Conservation (phyloP, 1,284 basidiomycete species). For the Tilletia setariae region DNA sequence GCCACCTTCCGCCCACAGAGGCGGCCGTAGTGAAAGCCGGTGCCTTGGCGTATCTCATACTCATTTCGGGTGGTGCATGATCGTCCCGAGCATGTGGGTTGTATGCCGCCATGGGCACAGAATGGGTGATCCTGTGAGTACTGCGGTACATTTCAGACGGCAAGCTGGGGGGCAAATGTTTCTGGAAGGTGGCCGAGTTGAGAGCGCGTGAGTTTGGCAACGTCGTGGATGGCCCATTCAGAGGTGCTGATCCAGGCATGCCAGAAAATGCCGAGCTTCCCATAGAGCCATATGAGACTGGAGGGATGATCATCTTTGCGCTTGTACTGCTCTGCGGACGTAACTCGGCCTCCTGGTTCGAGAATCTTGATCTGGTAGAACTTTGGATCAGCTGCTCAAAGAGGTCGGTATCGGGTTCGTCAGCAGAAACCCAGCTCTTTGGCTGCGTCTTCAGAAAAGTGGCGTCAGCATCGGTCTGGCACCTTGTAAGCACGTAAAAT, state of each 20-base stretch:
- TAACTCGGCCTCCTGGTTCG: slow-evolving; percentile 6
- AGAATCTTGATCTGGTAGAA: neutral
- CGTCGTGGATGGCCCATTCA: neutral
- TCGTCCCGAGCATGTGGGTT: too few relatives aligned
- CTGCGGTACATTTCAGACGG: too few relatives aligned
- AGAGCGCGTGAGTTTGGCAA: too few relatives aligned
- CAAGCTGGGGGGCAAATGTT: too few relatives aligned
- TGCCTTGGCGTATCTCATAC: too few relatives aligned
- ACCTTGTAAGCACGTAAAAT: neutral
- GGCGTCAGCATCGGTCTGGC: neutral
- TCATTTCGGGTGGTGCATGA: too few relatives aligned
- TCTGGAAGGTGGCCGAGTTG: too few relatives aligned
- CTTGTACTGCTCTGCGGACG: neutral
- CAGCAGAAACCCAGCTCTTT: neutral
- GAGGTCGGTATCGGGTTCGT: slow-evolving; percentile 13
- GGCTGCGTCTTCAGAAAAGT: neutral
- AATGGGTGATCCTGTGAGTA: too few relatives aligned
- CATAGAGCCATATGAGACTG: neutral
- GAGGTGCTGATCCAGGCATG: neutral
- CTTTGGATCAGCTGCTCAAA: slow-evolving; percentile 14
- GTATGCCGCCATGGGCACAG: too few relatives aligned
- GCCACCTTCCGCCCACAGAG: too few relatives aligned
- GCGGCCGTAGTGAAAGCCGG: too few relatives aligned
- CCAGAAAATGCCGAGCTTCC: neutral
- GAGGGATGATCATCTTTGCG: neutral